Conservation (phyloP, 2,329 filamentous ascomycete species). For the Fonsecaea monophora region DNA sequence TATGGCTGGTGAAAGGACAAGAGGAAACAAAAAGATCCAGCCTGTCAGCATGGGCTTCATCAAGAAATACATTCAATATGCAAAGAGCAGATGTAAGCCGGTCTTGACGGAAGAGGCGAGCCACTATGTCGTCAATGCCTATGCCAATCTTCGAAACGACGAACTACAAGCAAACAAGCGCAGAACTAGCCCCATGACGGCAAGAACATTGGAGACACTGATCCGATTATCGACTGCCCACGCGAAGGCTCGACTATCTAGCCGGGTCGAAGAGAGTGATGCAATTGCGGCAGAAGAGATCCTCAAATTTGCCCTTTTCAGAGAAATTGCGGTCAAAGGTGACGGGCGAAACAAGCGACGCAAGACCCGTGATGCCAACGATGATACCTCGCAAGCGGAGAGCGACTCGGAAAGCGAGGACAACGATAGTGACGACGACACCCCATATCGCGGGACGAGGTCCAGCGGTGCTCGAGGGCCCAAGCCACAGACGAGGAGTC, state of each 20-base stretch:
- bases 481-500: slow-evolving; percentile 38
- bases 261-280: slow-evolving; percentile 86
- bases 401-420: slow-evolving; percentile 56
- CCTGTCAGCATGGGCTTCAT: slow-evolving; percentile 90
- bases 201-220: slow-evolving; percentile 95
- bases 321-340: slow-evolving; percentile 77
- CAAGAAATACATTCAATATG: slow-evolving; percentile 99
- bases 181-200: slow-evolving; percentile 92
- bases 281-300: slow-evolving; percentile 87
- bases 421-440: slow-evolving; percentile 39
- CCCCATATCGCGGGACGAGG: slow-evolving; percentile 36
- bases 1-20: slow-evolving; percentile 51
- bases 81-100: slow-evolving; percentile 89
- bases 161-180: slow-evolving; percentile 94
- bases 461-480: slow-evolving; percentile 41
- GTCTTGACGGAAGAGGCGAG: slow-evolving; percentile 88
- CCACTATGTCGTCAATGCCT: slow-evolving; percentile 88
- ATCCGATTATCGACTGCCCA: slow-evolving; percentile 97
- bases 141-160: slow-evolving; percentile 92
- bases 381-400: slow-evolving; percentile 67
- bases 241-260: slow-evolving; percentile 88
- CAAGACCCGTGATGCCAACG: slow-evolving; percentile 73
- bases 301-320: slow-evolving; percentile 93
- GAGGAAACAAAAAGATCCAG: slow-evolving; percentile 73
- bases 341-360: slow-evolving; percentile 80